phyloP scores from a whole-genome alignment of 768 basidiomycete species.

The Calocybe indica region DNA sequence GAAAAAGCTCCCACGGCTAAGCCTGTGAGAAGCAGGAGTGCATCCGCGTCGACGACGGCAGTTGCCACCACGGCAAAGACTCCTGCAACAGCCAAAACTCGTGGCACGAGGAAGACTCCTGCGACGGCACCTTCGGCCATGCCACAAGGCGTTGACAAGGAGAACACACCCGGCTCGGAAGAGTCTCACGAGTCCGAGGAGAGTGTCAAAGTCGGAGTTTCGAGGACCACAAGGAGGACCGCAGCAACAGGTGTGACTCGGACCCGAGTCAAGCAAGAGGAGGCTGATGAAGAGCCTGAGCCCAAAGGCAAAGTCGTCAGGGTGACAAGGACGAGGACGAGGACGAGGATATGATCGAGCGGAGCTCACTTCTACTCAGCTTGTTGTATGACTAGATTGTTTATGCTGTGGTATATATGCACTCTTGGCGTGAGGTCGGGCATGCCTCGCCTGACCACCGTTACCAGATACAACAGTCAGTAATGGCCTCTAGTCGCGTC shows the following conservation, averaged over 20 bases:
- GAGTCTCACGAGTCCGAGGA: constrained; percentile 20
- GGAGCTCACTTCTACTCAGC: too few relatives aligned
- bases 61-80: constrained; percentile 13
- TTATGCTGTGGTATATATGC: too few relatives aligned
- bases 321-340: constrained; percentile 24
- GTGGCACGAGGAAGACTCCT: constrained; percentile 25
- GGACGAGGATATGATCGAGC: constrained; percentile 24
- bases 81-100: constrained; percentile 4
- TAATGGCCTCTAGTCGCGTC: too few relatives aligned
- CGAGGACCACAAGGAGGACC: constrained; percentile 24
- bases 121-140: constrained; percentile 27
- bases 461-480: too few relatives aligned
- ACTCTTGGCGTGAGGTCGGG: too few relatives aligned
- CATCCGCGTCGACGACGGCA: constrained; percentile 4
- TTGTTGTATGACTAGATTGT: too few relatives aligned
- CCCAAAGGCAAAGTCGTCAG: constrained; percentile 16
- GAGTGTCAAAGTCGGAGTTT: constrained; percentile 27
- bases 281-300: constrained; percentile 12
- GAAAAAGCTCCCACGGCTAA: neutral
- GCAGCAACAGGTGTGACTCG: constrained; percentile 12
- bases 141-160: constrained; percentile 29
- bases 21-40: neutral
- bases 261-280: constrained; percentile 18
- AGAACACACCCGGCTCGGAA: constrained; percentile 28
- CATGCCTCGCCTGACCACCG: too few relatives aligned